phyloP scores from a whole-genome alignment of 2,329 filamentous ascomycete species.

The Bisporella sp. region DNA sequence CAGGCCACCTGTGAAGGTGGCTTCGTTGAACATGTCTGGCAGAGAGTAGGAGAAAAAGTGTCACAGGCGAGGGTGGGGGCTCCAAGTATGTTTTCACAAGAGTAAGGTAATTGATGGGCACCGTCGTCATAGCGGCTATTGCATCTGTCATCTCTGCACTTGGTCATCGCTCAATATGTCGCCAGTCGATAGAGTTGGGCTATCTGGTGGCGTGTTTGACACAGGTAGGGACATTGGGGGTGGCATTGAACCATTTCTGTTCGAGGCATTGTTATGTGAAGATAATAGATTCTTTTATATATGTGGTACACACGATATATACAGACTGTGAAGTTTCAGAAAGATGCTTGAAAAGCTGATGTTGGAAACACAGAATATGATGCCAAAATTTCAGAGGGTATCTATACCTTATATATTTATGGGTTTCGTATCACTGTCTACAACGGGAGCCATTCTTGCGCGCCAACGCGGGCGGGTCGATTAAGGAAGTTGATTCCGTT shows the following conservation, averaged over 20 bases:
- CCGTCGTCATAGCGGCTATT: constrained; percentile 16
- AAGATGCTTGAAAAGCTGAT: too few species aligned
- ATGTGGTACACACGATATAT: too few species aligned
- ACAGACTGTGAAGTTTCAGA: too few species aligned
- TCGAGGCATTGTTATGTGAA: not conserved
- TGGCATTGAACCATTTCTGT: not conserved
- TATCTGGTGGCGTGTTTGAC: not conserved
- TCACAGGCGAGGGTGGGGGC: not conserved
- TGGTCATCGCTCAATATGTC: not conserved
- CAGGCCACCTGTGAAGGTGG: not conserved
- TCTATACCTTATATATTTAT: too few species aligned
- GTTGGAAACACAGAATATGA: too few species aligned
- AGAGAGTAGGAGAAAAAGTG: not conserved
- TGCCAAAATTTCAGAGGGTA: too few species aligned
- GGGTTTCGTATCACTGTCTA: too few species aligned
- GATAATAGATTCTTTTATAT: not conserved
- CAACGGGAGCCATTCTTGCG: not conserved
- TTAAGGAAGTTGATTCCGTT: not conserved
- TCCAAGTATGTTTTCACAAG: not conserved
- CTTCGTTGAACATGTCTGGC: not conserved
- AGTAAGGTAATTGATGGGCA: constrained; percentile 22
- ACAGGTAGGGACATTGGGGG: not conserved
- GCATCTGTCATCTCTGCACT: constrained; percentile 4
- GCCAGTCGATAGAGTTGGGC: not conserved
- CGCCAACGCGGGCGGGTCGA: not conserved